These are phyloP conservation scores for Rhynchosporium agropyri DNA, from an alignment of 2,329 filamentous ascomycete species.

Conservation along the genomic window DNA sequence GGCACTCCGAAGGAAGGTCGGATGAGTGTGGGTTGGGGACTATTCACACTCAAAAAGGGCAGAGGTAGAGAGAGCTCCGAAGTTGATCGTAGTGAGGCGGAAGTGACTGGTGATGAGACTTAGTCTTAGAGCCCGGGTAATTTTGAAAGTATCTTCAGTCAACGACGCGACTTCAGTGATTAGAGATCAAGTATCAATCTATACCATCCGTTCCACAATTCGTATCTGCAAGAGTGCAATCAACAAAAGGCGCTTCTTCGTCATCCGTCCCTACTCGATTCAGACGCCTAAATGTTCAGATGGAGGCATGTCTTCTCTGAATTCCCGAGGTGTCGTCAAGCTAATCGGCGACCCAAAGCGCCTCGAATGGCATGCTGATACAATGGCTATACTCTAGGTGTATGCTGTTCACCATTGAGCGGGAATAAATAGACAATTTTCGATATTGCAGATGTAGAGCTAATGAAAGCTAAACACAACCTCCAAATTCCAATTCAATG, in stretches of 20 bases:
- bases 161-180: no score
- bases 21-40: constrained; percentile 39
- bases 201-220: neutral
- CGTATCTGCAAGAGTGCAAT: neutral
- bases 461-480: no score
- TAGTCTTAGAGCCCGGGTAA: neutral
- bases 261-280: neutral
- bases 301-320: neutral
- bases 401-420: constrained; percentile 1
- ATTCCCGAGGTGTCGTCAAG: neutral
- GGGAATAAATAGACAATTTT: neutral
- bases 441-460: no score
- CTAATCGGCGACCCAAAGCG: neutral
- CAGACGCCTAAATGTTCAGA: neutral
- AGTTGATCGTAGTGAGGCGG: constrained; percentile 39
- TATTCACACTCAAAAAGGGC: constrained; percentile 39
- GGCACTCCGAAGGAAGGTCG: constrained; percentile 38
- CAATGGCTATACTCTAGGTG: neutral
- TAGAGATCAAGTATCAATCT: neutral
- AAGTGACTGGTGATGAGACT: constrained; percentile 38
- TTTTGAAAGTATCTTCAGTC: neutral
- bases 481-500: neutral
- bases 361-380: constrained; percentile 8
- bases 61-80: constrained; percentile 41
- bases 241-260: neutral